These are phyloP conservation scores for Suhomyces kilbournensis DNA, from an alignment of 805 yeast species.

Conservation along the genomic window DNA sequence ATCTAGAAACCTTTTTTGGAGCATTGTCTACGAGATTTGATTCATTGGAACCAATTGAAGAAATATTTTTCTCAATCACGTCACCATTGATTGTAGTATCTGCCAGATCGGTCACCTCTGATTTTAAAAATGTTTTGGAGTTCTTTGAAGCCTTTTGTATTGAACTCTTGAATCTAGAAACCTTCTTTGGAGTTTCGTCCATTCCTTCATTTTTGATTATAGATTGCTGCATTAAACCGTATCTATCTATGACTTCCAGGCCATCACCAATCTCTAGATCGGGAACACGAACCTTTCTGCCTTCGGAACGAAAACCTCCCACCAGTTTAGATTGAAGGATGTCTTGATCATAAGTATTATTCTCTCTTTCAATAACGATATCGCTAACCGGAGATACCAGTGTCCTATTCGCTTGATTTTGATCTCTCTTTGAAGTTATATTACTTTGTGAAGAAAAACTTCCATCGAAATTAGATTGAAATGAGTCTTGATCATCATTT, in stretches of 20 bases:
- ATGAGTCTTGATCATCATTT: background rate
- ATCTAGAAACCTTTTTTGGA: slow-evolving; percentile 6
- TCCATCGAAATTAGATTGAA: background rate
- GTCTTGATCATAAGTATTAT: background rate
- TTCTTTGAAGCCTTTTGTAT: background rate
- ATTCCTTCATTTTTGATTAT: slow-evolving; percentile 13
- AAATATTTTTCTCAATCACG: slow-evolving; percentile 1
- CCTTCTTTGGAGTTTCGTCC: background rate
- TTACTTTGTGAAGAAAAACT: background rate
- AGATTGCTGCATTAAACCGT: slow-evolving; percentile 10
- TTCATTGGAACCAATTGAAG: background rate
- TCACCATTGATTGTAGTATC: background rate
- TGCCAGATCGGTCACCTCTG: background rate
- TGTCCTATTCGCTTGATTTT: background rate
- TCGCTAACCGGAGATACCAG: slow-evolving; percentile 10
- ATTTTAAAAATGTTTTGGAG: background rate
- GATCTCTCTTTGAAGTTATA: background rate
- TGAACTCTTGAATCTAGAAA: slow-evolving; percentile 6
- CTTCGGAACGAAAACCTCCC: background rate
- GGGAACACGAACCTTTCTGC: background rate
- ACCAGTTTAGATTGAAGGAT: background rate
- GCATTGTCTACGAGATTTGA: too few relatives aligned
- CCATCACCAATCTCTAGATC: background rate
- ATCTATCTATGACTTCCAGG: slow-evolving; percentile 11
- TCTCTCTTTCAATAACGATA: slow-evolving; percentile 9